Conservation (phyloP, 495 filamentous ascomycete genomes). For the Penicillium bovifimosum region DNA sequence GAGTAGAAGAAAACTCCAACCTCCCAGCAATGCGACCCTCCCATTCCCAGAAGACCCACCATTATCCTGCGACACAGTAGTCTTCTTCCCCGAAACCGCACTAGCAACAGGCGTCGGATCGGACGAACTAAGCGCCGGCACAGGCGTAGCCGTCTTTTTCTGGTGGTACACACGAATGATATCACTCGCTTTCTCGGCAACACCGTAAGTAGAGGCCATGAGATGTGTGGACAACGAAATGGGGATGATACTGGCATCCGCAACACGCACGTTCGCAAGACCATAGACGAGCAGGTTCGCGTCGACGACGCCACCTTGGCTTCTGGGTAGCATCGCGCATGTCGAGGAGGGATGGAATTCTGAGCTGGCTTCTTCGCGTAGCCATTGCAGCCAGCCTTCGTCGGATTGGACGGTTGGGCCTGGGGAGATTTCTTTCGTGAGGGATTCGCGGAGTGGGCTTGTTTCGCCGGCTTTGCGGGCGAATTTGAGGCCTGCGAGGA, state of each 20-base stretch:
- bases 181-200: conserved; percentile 40
- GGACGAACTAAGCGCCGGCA: neutral
- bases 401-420: conserved; percentile 20
- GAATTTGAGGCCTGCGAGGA: conserved; percentile 31
- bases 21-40: neutral
- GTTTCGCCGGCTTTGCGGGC: conserved; percentile 26
- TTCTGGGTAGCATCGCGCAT: conserved; percentile 45
- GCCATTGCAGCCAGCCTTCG: conserved; percentile 23
- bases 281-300: conserved; percentile 45
- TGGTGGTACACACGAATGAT: conserved; percentile 10
- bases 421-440: conserved; percentile 23
- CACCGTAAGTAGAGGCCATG: conserved; percentile 45
- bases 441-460: conserved; percentile 17
- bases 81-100: neutral
- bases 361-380: conserved; percentile 21
- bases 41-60: neutral
- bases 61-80: neutral
- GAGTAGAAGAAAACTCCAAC: neutral
- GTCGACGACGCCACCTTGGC: conserved; percentile 47
- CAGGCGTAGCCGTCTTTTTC: neutral
- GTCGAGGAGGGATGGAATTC: conserved; percentile 48
- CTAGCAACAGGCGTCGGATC: neutral
- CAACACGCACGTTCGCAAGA: conserved; percentile 46
- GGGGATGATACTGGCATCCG: conserved; percentile 43
- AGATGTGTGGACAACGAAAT: conserved; percentile 45